phyloP scores from a whole-genome alignment of 768 basidiomycete genomes.

The Calocybe indica region DNA sequence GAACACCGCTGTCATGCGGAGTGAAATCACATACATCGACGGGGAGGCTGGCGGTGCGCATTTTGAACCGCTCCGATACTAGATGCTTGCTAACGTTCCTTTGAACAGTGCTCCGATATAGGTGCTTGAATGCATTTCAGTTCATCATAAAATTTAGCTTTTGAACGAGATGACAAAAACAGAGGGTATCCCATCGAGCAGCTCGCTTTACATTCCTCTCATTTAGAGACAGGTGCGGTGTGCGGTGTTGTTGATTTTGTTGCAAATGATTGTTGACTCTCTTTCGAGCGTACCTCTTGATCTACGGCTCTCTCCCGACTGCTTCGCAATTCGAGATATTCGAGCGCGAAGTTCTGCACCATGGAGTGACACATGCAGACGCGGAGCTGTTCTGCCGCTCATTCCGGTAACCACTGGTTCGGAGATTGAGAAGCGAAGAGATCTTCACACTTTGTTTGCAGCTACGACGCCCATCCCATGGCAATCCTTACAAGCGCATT shows the following conservation, averaged over 20 bases:
- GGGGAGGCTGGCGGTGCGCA: conserved; percentile 72
- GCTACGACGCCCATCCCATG: conserved; percentile 92
- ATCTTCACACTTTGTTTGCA: conserved; percentile 16
- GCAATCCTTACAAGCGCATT: conserved; percentile 84
- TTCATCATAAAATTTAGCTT: not conserved
- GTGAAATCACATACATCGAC: conserved; percentile 86
- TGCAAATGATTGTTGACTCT: not conserved
- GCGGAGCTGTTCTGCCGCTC: conserved; percentile 64
- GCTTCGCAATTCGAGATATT: conserved; percentile 55
- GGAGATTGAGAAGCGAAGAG: not conserved
- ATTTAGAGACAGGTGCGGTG: conserved; percentile 58
- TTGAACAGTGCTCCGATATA: conserved; percentile 48
- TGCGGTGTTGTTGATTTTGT: not conserved
- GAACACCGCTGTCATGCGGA: conserved; percentile 77
- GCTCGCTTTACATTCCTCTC: conserved; percentile 71
- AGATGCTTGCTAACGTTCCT: too few species aligned
- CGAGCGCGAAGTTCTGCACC: conserved; percentile 72
- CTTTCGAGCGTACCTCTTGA: conserved; percentile 66
- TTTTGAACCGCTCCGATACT: not conserved
- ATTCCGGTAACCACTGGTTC: conserved; percentile 40
- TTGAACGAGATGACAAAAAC: not conserved
- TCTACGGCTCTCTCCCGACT: conserved; percentile 80
- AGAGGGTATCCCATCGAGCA: conserved; percentile 94
- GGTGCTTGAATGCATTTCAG: conserved; percentile 31
- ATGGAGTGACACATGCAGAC: conserved; percentile 62